A percentile compares a stretch with the other conserved stretches of the same genome.
Conservation (phyloP, 208 protist genomes). For the Trypanosoma vivax region DNA sequence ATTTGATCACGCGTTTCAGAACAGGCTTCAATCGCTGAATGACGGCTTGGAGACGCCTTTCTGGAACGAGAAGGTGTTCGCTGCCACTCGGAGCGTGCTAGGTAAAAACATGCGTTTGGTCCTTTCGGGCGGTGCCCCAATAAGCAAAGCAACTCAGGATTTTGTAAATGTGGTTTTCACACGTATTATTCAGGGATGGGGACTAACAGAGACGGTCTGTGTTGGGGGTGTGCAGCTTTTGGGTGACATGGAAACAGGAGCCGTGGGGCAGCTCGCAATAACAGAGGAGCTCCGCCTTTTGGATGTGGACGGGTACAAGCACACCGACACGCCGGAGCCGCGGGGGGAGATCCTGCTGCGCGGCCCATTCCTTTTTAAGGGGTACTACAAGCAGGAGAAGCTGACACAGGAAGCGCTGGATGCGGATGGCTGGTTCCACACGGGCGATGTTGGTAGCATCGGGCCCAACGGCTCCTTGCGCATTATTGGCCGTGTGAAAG, state of each 20-base stretch:
- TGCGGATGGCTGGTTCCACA: constrained; percentile 64
- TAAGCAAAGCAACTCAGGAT: constrained; percentile 47
- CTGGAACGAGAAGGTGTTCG: constrained; percentile 69
- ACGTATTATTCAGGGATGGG: constrained; percentile 53
- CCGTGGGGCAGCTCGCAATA: constrained; percentile 8
- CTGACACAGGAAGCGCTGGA: constrained; percentile 59
- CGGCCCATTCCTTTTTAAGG: constrained; percentile 49
- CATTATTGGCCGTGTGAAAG: constrained; percentile 61
- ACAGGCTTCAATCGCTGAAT: constrained; percentile 35
- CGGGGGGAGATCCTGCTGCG: constrained; percentile 68
- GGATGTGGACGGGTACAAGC: constrained; percentile 3
- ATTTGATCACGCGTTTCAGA: constrained; percentile 63
- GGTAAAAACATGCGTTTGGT: constrained; percentile 63
- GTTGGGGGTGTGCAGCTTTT: constrained; percentile 19
- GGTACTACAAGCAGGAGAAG: constrained; percentile 80
- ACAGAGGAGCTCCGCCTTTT: not conserved
- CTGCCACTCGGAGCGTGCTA: constrained; percentile 54
- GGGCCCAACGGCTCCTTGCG: constrained; percentile 38
- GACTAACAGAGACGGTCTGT: constrained; percentile 59
- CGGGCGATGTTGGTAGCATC: constrained; percentile 63
- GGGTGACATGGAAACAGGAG: constrained; percentile 16
- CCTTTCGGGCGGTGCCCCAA: constrained; percentile 40
- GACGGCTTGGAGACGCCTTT: constrained; percentile 68
- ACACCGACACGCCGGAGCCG: constrained; percentile 15
- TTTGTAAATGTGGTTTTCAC: constrained; percentile 73